Evolutionary conservation across 169 alveolate species (phyloP).

Genomic region (Eimeria falciformis): DNA sequence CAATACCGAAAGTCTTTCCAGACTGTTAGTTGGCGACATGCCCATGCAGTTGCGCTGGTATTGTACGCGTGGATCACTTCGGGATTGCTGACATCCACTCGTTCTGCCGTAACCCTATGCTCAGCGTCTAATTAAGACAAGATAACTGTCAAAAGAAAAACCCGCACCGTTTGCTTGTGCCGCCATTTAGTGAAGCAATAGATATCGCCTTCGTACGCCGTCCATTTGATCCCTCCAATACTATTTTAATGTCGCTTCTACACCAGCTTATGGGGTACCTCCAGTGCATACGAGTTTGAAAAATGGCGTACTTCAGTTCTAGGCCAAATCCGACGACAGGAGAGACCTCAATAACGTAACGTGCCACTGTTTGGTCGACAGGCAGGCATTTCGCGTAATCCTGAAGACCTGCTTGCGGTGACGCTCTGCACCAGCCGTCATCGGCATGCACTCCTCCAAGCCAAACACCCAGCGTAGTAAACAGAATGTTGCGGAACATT

Average conservation of each 20-base stretch:
- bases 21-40: slow-evolving; percentile 89
- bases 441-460: slow-evolving; percentile 39
- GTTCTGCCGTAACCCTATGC: slow-evolving; percentile 81
- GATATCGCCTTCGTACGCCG: slow-evolving; percentile 87
- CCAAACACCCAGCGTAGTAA: neutral
- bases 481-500: neutral
- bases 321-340: slow-evolving; percentile 87
- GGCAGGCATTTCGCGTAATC: slow-evolving; percentile 91
- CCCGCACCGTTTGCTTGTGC: slow-evolving; percentile 86
- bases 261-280: neutral
- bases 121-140: neutral
- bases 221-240: slow-evolving; percentile 84
- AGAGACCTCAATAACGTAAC: slow-evolving; percentile 88
- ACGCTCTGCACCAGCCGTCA: slow-evolving; percentile 92
- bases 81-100: slow-evolving; percentile 89
- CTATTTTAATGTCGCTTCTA: slow-evolving; percentile 84
- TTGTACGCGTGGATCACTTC: slow-evolving; percentile 86
- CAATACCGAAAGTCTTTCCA: slow-evolving; percentile 91
- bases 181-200: slow-evolving; percentile 84
- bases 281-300: neutral
- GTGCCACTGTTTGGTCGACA: slow-evolving; percentile 87
- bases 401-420: slow-evolving; percentile 87
- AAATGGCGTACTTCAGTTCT: slow-evolving; percentile 78
- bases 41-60: slow-evolving; percentile 88
- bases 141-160: slow-evolving; percentile 73